Evolutionary conservation across 1,284 basidiomycete species (phyloP).

Genomic region (Trichosporon asahii): DNA sequence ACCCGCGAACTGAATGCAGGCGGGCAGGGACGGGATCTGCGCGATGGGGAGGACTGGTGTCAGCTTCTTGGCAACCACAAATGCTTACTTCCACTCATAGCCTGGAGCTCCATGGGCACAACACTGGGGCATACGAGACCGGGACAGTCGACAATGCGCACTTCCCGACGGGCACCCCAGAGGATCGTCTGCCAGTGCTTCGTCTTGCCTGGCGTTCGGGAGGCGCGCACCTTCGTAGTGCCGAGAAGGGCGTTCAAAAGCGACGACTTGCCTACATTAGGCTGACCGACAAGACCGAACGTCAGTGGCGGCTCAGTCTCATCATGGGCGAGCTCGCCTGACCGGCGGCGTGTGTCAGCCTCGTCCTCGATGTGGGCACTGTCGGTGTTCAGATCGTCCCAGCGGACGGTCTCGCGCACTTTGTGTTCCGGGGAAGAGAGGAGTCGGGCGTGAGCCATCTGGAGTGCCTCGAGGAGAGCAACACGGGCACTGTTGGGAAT

Average conservation of each 20-base stretch:
- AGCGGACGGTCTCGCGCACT: constrained; percentile 70
- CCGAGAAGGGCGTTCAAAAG: constrained; percentile 86
- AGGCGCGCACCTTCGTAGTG: constrained; percentile 72
- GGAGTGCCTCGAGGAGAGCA: constrained; percentile 65
- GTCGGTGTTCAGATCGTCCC: constrained; percentile 55
- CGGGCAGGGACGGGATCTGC: constrained; percentile 73
- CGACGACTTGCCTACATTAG: constrained; percentile 89
- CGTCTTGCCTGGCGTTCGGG: constrained; percentile 89
- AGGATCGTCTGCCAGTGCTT: constrained; percentile 91
- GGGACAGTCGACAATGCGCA: constrained; percentile 80
- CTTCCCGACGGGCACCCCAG: constrained; percentile 64
- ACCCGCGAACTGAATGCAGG: constrained; percentile 68
- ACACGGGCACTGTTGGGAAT: constrained; percentile 57
- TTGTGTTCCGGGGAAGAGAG: constrained; percentile 56
- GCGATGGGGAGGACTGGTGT: constrained; percentile 69
- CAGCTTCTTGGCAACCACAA: background rate
- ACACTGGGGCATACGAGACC: constrained; percentile 78
- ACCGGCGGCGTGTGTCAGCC: background rate
- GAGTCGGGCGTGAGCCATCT: constrained; percentile 65
- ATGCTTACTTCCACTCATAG: constrained; percentile 44
- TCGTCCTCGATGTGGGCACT: background rate
- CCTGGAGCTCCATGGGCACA: constrained; percentile 75
- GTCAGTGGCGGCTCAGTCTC: constrained; percentile 62
- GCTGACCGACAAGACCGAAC: constrained; percentile 84
- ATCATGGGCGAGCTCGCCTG: background rate